phyloP scores from a whole-genome alignment of 495 filamentous ascomycete genomes.

The Aspergillus taichungensis region DNA sequence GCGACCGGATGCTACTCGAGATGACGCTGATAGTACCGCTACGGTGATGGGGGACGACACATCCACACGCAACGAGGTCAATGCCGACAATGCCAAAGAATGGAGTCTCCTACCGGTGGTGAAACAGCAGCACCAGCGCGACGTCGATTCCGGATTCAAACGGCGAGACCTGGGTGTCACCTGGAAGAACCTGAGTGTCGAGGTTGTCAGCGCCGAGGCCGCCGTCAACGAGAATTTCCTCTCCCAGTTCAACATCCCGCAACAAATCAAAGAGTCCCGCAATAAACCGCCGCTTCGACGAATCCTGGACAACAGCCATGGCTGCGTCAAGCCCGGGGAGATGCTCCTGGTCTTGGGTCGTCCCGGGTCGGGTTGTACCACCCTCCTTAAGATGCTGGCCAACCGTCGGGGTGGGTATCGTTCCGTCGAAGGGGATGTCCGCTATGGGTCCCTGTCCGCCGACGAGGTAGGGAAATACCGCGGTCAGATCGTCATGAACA shows the following conservation, averaged over 20 bases:
- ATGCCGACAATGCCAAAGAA: slow-evolving; percentile 21
- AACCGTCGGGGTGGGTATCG: slow-evolving; percentile 54
- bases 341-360: slow-evolving; percentile 40
- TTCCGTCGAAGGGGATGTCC: slow-evolving; percentile 22
- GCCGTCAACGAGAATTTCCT: slow-evolving; percentile 41
- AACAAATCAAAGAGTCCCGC: slow-evolving; percentile 28
- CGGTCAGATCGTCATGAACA: slow-evolving; percentile 63
- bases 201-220: slow-evolving; percentile 35
- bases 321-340: slow-evolving; percentile 46
- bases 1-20: not conserved
- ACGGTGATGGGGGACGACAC: slow-evolving; percentile 21
- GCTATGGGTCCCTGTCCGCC: slow-evolving; percentile 13
- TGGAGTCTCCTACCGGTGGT: slow-evolving; percentile 41
- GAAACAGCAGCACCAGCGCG: slow-evolving; percentile 33
- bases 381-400: slow-evolving; percentile 53
- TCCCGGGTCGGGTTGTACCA: slow-evolving; percentile 38
- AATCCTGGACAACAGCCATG: slow-evolving; percentile 34
- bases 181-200: slow-evolving; percentile 41
- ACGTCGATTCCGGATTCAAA: slow-evolving; percentile 37
- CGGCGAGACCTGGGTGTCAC: slow-evolving; percentile 45
- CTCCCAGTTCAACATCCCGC: slow-evolving; percentile 49
- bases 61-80: slow-evolving; percentile 3
- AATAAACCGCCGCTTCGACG: slow-evolving; percentile 27
- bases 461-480: slow-evolving; percentile 51
- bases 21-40: slow-evolving; percentile 25